These are phyloP conservation scores for Talaromyces funiculosus DNA, from an alignment of 2,329 filamentous ascomycete species.

Conservation along the genomic window DNA sequence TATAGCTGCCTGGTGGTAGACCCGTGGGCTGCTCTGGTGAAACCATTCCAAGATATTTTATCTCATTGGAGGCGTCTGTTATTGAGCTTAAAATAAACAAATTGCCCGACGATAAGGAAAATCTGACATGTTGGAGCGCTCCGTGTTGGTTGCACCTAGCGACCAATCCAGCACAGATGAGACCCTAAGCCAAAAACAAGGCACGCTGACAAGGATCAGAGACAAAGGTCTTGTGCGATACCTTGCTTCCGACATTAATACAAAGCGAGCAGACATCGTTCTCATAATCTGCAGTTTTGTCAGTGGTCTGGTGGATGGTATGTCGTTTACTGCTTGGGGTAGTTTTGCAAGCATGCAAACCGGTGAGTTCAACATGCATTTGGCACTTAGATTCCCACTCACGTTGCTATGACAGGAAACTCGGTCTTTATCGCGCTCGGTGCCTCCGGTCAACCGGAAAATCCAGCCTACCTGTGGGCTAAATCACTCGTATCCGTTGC, in stretches of 20 bases:
- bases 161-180: background rate
- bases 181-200: background rate
- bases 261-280: slow-evolving; percentile 23
- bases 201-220: background rate
- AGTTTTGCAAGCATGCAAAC: slow-evolving; percentile 42
- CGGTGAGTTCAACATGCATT: slow-evolving; percentile 22
- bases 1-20: background rate
- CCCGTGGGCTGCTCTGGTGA: background rate
- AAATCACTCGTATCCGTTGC: slow-evolving; percentile 39
- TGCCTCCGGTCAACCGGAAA: slow-evolving; percentile 35
- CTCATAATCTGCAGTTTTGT: slow-evolving; percentile 35
- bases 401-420: slow-evolving; percentile 29
- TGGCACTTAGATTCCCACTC: background rate
- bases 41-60: background rate
- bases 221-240: background rate
- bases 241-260: slow-evolving; percentile 18
- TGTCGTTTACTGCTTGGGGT: slow-evolving; percentile 39
- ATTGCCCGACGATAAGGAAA: background rate
- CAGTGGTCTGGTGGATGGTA: slow-evolving; percentile 35
- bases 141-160: background rate
- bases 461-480: slow-evolving; percentile 37
- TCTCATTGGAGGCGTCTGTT: background rate
- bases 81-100: background rate
- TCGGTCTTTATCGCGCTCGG: slow-evolving; percentile 41
- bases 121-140: background rate